These are phyloP conservation scores for Hypomontagnella submonticulosa DNA, from an alignment of 495 filamentous ascomycete species.

Conservation along the genomic window DNA sequence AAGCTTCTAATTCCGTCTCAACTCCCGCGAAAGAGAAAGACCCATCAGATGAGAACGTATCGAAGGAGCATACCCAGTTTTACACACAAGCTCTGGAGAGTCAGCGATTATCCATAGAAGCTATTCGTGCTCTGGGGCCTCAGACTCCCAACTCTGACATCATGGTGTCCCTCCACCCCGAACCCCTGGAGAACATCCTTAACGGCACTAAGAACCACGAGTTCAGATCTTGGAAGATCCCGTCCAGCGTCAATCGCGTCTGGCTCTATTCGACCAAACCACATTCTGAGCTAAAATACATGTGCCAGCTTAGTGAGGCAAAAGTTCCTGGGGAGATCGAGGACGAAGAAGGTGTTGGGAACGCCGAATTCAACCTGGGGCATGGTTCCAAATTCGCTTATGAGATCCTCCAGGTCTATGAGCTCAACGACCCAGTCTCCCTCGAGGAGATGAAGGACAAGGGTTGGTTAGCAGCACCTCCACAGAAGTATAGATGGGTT, in stretches of 20 bases:
- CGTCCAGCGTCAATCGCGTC: constrained; percentile 53
- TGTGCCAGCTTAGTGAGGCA: constrained; percentile 57
- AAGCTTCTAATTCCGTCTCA: constrained; percentile 6
- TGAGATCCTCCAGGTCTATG: constrained; percentile 62
- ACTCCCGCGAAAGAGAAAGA: constrained; percentile 17
- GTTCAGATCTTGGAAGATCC: constrained; percentile 57
- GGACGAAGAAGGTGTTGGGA: constrained; percentile 53
- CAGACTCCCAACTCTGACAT: constrained; percentile 60
- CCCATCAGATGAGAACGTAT: constrained; percentile 20
- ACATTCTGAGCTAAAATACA: constrained; percentile 57
- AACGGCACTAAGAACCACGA: constrained; percentile 56
- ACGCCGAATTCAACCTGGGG: constrained; percentile 61
- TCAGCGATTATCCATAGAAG: constrained; percentile 60
- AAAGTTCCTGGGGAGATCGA: constrained; percentile 56
- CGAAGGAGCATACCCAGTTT: constrained; percentile 44
- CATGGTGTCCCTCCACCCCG: constrained; percentile 55
- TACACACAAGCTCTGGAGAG: constrained; percentile 60
- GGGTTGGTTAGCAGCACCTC: constrained; percentile 53
- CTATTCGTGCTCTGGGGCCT: constrained; percentile 56
- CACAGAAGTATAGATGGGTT: constrained; percentile 55
- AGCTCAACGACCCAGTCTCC: constrained; percentile 62
- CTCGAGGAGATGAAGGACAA: constrained; percentile 54
- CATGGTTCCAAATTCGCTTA: constrained; percentile 53
- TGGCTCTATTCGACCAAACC: constrained; percentile 61
- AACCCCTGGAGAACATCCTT: constrained; percentile 54